Base-by-base conservation (phyloP, 495 filamentous ascomycete species). In the Cercophora samala region DNA sequence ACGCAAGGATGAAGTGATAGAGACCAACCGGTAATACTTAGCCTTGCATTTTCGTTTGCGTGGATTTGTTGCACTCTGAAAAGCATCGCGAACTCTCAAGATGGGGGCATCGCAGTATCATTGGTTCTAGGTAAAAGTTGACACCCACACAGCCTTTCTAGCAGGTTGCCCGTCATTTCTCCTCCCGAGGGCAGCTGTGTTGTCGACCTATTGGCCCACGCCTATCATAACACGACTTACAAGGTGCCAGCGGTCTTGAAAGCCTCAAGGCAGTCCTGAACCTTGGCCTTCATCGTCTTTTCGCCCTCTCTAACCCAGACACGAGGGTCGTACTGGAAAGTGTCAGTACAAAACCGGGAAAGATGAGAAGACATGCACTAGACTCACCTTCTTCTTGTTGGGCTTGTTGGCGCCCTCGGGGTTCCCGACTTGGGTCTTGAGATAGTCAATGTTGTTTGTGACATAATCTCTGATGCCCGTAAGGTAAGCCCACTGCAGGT, bases 381-480 rank as follows among this genome's bases (percentile, higher is more conserved):
- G 5, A 46, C 37, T 13, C 15, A 46, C 37, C 37, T 46, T 46
- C 26, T 97, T 97, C 90, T 99, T 99, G 87, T 99, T 98, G 71
- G 95, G 95, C 88, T 97, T 97, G 83, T 94, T 91, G 62, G 86
- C 84, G 63, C 94, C 96, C 24, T 98, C 93, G 60, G 96, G 95
- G 86, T 98, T 98, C 73, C 96, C 95, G 73, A 98, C 90, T 70
- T 89, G 87, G 37, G 83, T 83, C 81, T 84, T 81, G 69, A 99
- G 77, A 84, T 97, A 98, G 68, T 98, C 93, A 86, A 97, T 93
- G 85, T 98, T 98, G 73, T 87, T 90, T 68, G 91, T 80, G 70
- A 98, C 84, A 84, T 93, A 97, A 83, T 97, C 93, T 73, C 72
- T 65, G 21, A 23, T 18, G 9, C 53, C 26, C 66, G 81, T 81